Evolutionary conservation across 208 protist species (phyloP), one percentile per base, ranked within the genome.

Genomic region (Crithidia brevicula): DNA sequence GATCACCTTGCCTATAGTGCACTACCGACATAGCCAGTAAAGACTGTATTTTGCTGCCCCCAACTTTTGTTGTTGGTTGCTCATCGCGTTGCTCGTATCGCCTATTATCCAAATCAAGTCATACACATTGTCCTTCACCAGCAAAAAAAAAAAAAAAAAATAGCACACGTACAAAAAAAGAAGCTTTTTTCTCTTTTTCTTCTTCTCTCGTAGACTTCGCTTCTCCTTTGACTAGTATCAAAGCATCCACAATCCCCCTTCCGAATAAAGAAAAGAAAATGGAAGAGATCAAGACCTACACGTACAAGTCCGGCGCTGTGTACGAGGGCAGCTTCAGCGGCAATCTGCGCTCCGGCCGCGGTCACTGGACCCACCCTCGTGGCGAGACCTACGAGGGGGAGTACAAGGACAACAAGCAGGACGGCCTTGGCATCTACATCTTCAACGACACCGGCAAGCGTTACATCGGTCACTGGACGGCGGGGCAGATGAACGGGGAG

Each of bases 321-420:
- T 97, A 97, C 67, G 85, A 94, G 78, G 93, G 93, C 47, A 84
- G 54, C 27, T 97, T 97, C 75, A 67, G 83, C 30, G 86, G 85
- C 28, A 76, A 74, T 43, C 80, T 88, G 70, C 88, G 89, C 45
- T 79, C 83, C 72, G 93, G 93, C 31, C 78, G 79, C 11, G 92
- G 92, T 25, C 81, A 87, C 62, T 96, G 88, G 88, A 49, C 66
- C 20, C 88, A 94, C 66, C 88, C 91, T 0, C 60, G 83, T 15
- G 93, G 93, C 27, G 89, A 96, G 65, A 76, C 49, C 20, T 97
- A 96, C 66, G 90, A 96, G 60, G 92, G 92, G 25, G 85, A 97
- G 78, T 97, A 95, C 77, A 64, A 76, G 16, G 62, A 93, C 40
- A 95, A 97, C 74, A 89, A 88, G 69, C 82, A 88, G 73, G 66